Percentiles rank a stretch among this genome's conserved stretches.
phyloP scores from a whole-genome alignment of 305 asterid species.

The Ilex paraguariensis region DNA sequence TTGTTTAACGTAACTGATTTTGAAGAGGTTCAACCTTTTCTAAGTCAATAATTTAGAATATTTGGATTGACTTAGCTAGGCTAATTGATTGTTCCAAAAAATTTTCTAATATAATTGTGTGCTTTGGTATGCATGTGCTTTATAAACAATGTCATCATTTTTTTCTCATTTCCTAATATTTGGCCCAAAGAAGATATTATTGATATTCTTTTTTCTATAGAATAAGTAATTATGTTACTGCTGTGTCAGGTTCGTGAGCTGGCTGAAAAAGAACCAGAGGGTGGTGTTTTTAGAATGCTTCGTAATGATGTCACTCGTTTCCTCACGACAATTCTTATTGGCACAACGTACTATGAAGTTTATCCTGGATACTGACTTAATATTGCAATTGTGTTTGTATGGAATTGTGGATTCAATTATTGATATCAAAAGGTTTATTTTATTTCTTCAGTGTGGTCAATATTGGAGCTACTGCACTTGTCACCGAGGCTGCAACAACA shows the following conservation, averaged over 20 bases:
- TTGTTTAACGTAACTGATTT: too few relatives aligned
- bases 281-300: conserved; percentile 1
- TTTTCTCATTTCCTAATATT: too few relatives aligned
- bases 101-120: too few relatives aligned
- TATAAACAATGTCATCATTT: too few relatives aligned
- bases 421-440: background rate
- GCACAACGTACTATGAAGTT: background rate
- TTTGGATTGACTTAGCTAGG: too few relatives aligned
- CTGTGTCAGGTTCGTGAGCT: background rate
- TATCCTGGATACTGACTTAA: background rate
- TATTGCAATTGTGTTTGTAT: background rate
- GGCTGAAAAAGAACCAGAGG: conserved; percentile 1
- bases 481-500: background rate
- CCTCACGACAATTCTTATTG: conserved; percentile 1
- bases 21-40: too few relatives aligned
- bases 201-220: too few relatives aligned
- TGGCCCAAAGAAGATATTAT: too few relatives aligned
- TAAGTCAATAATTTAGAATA: too few relatives aligned
- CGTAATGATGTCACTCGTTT: conserved; percentile 1
- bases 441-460: background rate
- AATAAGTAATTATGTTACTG: too few relatives aligned
- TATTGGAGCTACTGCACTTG: conserved; percentile 6
- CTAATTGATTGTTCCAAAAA: too few relatives aligned
- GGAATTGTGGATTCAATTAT: background rate
- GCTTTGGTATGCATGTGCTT: too few relatives aligned